Evolutionary conservation across 2,329 filamentous ascomycete genomes (phyloP).

Genomic region (Chrysoporthe austroafricana): DNA sequence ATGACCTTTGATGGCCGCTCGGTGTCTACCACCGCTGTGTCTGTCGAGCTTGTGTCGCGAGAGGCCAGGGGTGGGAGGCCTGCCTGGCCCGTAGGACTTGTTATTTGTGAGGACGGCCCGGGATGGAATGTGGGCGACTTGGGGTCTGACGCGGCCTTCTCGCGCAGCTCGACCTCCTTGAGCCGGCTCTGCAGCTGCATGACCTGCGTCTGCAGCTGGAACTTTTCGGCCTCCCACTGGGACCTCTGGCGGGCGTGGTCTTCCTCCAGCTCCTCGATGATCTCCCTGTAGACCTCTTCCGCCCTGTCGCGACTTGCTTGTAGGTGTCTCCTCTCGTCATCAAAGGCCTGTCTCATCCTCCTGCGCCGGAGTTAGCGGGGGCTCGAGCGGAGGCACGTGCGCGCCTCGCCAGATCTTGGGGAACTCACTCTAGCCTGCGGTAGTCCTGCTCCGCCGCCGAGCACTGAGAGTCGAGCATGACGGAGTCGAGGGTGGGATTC

Average conservation of each 20-base stretch:
- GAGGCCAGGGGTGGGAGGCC: constrained; percentile 37
- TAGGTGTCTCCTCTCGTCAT: constrained; percentile 56
- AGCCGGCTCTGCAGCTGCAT: constrained; percentile 30
- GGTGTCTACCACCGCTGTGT: constrained; percentile 15
- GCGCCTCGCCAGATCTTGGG: not conserved
- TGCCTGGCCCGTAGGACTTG: constrained; percentile 41
- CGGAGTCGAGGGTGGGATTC: constrained; percentile 14
- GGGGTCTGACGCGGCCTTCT: constrained; percentile 22
- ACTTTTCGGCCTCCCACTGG: constrained; percentile 41
- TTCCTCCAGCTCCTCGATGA: constrained; percentile 23
- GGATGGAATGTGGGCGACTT: constrained; percentile 29
- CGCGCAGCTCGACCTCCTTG: constrained; percentile 27
- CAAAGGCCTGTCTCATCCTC: constrained; percentile 54
- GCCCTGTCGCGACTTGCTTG: constrained; percentile 57
- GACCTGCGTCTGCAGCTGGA: constrained; percentile 34
- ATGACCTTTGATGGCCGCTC: constrained; percentile 41
- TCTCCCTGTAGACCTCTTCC: constrained; percentile 53
- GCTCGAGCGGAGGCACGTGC: not conserved
- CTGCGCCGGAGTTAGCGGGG: constrained; percentile 12
- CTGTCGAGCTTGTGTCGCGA: constrained; percentile 9
- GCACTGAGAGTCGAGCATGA: constrained; percentile 13
- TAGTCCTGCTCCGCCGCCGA: constrained; percentile 17
- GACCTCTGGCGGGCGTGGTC: constrained; percentile 22
- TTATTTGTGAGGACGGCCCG: constrained; percentile 30
- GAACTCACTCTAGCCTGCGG: constrained; percentile 25